Percentiles rank a stretch among this genome's conserved stretches.
Conservation (phyloP, 2,329 filamentous ascomycete genomes). For the Thielaviopsis cerberus region DNA sequence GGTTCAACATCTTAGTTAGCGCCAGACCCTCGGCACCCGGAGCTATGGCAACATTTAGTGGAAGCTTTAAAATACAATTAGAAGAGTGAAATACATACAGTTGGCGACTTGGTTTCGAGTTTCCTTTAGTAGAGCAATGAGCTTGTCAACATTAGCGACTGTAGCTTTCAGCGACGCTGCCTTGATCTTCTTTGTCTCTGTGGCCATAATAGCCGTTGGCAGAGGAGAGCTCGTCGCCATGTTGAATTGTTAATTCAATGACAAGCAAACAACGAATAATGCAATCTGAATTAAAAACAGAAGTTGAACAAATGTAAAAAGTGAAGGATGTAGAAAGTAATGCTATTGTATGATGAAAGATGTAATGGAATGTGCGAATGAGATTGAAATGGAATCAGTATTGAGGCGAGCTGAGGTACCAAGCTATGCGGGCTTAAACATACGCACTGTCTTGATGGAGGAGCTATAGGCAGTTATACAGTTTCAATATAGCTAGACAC, state of each 20-base stretch:
- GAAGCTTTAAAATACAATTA: not conserved
- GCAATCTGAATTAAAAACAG: not conserved
- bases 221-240: conserved; percentile 17
- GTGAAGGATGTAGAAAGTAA: not conserved
- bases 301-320: not conserved
- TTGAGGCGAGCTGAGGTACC: not conserved
- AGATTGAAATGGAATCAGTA: not conserved
- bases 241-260: not conserved
- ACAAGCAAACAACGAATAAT: not conserved
- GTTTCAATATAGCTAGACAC: not conserved
- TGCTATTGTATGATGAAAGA: not conserved
- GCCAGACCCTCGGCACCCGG: conserved; percentile 53
- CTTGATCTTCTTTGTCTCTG: conserved; percentile 55
- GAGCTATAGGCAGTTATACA: not conserved
- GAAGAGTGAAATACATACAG: conserved; percentile 30
- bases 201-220: conserved; percentile 40
- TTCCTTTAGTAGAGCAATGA: conserved; percentile 56
- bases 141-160: conserved; percentile 62
- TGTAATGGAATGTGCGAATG: not conserved
- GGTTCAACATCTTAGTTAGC: conserved; percentile 70
- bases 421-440: not conserved
- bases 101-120: conserved; percentile 56
- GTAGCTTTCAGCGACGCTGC: conserved; percentile 50
- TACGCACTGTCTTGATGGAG: not conserved
- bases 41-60: conserved; percentile 28